phyloP scores from a whole-genome alignment of 2,329 filamentous ascomycete genomes.

The Didymella keratinophila region DNA sequence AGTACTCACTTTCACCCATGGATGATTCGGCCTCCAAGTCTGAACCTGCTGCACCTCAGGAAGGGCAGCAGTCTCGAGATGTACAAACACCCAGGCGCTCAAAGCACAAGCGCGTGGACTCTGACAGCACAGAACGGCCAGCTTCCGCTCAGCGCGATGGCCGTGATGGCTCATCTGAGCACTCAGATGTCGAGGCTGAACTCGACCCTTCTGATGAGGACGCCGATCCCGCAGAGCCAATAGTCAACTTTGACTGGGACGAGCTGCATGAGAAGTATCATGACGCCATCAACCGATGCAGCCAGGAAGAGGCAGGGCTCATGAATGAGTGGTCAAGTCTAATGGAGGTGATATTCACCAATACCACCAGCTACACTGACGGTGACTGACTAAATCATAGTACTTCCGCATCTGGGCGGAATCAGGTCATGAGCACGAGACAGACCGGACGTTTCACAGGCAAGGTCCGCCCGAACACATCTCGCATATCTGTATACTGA shows the following conservation, averaged over 20 bases:
- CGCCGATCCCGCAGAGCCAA: slow-evolving; percentile 37
- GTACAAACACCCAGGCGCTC: slow-evolving; percentile 7
- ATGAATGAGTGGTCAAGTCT: slow-evolving; percentile 69
- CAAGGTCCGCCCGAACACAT: too few species aligned
- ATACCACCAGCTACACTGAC: background rate
- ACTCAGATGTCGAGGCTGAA: slow-evolving; percentile 11
- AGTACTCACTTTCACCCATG: slow-evolving; percentile 29
- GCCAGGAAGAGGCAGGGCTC: slow-evolving; percentile 69
- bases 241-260: slow-evolving; percentile 76
- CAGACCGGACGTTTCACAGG: slow-evolving; percentile 80
- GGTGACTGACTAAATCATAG: slow-evolving; percentile 57
- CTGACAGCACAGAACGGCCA: slow-evolving; percentile 39
- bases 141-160: slow-evolving; percentile 33
- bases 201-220: slow-evolving; percentile 20
- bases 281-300: slow-evolving; percentile 68
- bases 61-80: slow-evolving; percentile 14
- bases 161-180: slow-evolving; percentile 22
- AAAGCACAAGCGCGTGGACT: slow-evolving; percentile 22
- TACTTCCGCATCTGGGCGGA: slow-evolving; percentile 83
- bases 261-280: slow-evolving; percentile 76
- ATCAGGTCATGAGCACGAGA: slow-evolving; percentile 74
- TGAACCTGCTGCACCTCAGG: slow-evolving; percentile 23
- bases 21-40: slow-evolving; percentile 21
- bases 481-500: too few species aligned
- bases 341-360: slow-evolving; percentile 38